Evolutionary conservation across 176 grass and related monocot genomes (phyloP).

Genomic region (Avena insularis): DNA sequence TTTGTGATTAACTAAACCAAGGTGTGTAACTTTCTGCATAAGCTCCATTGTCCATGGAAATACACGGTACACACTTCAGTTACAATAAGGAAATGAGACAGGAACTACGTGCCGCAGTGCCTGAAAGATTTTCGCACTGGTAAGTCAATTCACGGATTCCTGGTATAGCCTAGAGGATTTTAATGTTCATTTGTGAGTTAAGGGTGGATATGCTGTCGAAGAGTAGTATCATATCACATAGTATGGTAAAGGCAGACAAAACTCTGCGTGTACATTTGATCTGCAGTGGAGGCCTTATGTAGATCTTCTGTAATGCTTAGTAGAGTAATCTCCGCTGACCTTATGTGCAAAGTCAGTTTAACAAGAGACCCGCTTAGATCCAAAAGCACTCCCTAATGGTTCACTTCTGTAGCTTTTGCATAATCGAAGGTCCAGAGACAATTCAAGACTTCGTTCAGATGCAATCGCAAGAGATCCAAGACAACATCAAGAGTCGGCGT

Average conservation of each 20-base stretch:
- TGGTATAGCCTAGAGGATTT: background rate
- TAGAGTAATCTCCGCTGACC: background rate
- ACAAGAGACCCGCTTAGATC: background rate
- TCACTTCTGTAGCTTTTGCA: conserved; percentile 72
- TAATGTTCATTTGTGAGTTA: background rate
- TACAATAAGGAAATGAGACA: background rate
- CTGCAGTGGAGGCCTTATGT: background rate
- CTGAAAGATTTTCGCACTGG: background rate
- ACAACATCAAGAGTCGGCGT: conserved; percentile 81
- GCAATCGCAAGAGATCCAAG: conserved; percentile 80
- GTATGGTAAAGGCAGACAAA: background rate
- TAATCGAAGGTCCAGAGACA: conserved; percentile 95
- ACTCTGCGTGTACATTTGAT: background rate
- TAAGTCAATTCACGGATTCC: background rate
- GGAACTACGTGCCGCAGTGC: background rate
- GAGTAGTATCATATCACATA: conserved; percentile 2
- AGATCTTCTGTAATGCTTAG: background rate
- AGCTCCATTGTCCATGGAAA: background rate
- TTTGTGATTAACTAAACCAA: background rate
- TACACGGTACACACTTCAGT: background rate
- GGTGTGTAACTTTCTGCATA: background rate
- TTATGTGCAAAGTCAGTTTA: background rate
- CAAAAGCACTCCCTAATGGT: conserved; percentile 9
- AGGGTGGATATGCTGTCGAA: conserved; percentile 5
- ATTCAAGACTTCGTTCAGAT: conserved; percentile 81